A percentile compares a stretch with the other conserved stretches of the same genome.
phyloP scores from a whole-genome alignment of 75 land plant genomes.

The Larix kaempferi region DNA sequence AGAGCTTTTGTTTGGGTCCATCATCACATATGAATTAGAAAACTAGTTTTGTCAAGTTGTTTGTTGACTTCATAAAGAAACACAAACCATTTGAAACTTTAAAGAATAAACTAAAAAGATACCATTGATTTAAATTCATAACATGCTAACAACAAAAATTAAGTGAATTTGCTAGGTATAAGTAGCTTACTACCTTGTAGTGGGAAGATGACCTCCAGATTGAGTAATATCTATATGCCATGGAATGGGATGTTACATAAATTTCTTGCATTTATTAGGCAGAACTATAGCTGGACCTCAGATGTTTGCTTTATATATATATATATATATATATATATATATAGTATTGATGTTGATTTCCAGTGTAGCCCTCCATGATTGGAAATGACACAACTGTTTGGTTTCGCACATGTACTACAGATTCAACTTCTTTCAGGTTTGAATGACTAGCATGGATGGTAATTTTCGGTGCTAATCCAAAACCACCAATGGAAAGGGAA shows the following conservation, averaged over 20 bases:
- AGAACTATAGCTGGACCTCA: background rate
- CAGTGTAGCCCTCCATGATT: background rate
- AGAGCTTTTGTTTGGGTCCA: no score
- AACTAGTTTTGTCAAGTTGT: constrained; percentile 11
- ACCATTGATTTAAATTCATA: background rate
- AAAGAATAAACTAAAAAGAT: background rate
- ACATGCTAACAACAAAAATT: background rate
- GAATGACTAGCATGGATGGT: background rate
- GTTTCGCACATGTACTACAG: background rate
- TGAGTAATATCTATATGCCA: constrained; percentile 17
- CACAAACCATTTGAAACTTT: background rate
- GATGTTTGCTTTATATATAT: background rate
- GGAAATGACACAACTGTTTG: background rate
- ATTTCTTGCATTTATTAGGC: constrained; percentile 17
- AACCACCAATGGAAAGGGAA: no score
- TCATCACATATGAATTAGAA: no score
- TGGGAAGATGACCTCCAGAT: constrained; percentile 11
- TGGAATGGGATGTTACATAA: constrained; percentile 4
- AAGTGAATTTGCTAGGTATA: background rate
- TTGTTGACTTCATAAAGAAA: constrained; percentile 11
- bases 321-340: no score
- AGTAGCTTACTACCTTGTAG: constrained; percentile 11
- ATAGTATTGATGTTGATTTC: constrained; percentile 1
- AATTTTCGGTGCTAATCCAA: background rate
- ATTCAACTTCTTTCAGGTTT: constrained; percentile 5